A percentile compares a stretch with the other conserved stretches of the same genome.
Evolutionary conservation across 2,329 filamentous ascomycete genomes (phyloP).

Genomic region (Alternaria consortialis): DNA sequence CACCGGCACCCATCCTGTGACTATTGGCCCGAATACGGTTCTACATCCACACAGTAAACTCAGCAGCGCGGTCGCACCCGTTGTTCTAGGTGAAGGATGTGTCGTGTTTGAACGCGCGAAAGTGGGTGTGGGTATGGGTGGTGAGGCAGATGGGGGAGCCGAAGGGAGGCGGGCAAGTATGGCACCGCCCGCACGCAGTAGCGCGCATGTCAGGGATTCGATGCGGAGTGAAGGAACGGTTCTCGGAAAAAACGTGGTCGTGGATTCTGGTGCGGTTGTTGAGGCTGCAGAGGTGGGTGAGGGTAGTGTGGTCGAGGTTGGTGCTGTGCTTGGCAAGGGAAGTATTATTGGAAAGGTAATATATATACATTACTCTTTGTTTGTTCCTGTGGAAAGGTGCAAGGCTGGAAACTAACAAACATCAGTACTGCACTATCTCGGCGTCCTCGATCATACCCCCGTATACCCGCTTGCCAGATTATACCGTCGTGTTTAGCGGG

Average conservation of each 20-base stretch:
- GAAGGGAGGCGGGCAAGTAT: constrained; percentile 28
- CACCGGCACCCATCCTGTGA: constrained; percentile 79
- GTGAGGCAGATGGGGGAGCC: constrained; percentile 10
- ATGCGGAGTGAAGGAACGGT: constrained; percentile 44
- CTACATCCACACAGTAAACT: constrained; percentile 81
- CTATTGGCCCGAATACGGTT: constrained; percentile 78
- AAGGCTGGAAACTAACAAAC: neutral
- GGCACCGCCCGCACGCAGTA: constrained; percentile 19
- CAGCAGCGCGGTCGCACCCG: constrained; percentile 52
- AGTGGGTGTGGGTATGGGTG: constrained; percentile 49
- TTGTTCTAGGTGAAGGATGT: constrained; percentile 62
- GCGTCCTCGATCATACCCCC: constrained; percentile 48
- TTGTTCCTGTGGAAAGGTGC: constrained; percentile 6
- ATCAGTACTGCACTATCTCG: constrained; percentile 56
- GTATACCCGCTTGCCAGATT: constrained; percentile 55
- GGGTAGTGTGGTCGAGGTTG: constrained; percentile 46
- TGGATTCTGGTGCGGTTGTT: constrained; percentile 56
- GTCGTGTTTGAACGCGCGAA: constrained; percentile 75
- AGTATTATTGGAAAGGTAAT: constrained; percentile 57
- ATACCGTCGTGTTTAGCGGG: constrained; percentile 56
- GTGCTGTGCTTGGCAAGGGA: constrained; percentile 45
- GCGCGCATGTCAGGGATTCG: constrained; percentile 19
- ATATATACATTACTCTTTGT: neutral
- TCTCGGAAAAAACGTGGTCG: constrained; percentile 54
- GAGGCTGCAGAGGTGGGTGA: constrained; percentile 51